Base-by-base conservation (phyloP, 371 early-diverging fungal genomes). In the Apophysomyces ossiformis region DNA sequence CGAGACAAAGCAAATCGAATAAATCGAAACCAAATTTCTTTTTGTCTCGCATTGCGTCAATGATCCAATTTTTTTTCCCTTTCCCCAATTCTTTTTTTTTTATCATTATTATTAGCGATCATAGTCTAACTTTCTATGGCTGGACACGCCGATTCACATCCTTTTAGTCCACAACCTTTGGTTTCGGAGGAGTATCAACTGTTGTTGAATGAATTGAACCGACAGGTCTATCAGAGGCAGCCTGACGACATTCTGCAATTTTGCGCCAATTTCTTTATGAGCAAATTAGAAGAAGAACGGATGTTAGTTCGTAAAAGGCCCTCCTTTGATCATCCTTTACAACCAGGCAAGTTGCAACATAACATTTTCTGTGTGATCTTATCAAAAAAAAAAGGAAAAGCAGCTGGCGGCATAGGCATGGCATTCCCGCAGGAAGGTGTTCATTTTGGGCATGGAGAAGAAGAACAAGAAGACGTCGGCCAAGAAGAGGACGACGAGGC, bases 211-310 rank as follows among this genome's bases (percentile, higher is more conserved):
- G 74, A 77, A 63, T 38, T 77, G 44, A 74, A 72, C 36, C 43
- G 61, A 54, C 50, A 58, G 45, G 67, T 77, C 4, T 44, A 37
- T 15, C 58, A 67, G 60, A 44, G 64, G 47, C 68, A 79, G 38
- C 79, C 96, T 16, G 78, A 88, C 54, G 94, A 96, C 74, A 83
- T 94, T 47, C 83, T 90, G 70, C 93, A 94, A 81, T 95, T 93
- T 75, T 95, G 95, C 76, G 86, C 93, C 54, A 85, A 89, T 61
- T 93, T 90, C 74, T 96, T 96, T 75, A 81, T 89, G 70, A 78
- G 82, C 57, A 87, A 88, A 69, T 77, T 91, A 35, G 79, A 85
- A 26, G 81, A 89, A 64, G 90, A 92, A 70, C 88, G 91, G 56
- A 71, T 72, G 21, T 65, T 71, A 39, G 36, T 68, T 26, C 74